Evolutionary conservation across 495 filamentous ascomycete species (phyloP).

Genomic region (Xylaria acuta): DNA sequence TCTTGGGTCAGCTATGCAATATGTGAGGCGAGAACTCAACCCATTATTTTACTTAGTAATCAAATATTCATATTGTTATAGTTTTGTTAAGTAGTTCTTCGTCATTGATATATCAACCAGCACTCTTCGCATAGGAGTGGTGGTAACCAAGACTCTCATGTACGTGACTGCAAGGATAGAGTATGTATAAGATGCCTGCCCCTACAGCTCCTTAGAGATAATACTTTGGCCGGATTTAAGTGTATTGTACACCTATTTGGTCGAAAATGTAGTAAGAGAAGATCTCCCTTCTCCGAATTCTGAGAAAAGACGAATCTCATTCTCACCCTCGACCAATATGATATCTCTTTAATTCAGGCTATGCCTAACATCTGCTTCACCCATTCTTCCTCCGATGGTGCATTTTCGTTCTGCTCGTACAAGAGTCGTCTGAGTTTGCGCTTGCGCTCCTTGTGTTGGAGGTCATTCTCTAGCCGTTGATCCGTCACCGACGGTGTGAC

Average conservation of each 20-base stretch:
- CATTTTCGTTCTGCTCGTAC: constrained; percentile 43
- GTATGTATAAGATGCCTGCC: not conserved
- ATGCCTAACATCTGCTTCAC: constrained; percentile 39
- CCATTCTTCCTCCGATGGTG: constrained; percentile 49
- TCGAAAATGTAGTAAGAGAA: not conserved
- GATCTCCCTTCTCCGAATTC: not conserved
- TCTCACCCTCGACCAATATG: not conserved
- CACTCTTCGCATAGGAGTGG: too few relatives aligned
- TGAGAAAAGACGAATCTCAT: not conserved
- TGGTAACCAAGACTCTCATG: not conserved
- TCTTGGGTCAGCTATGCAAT: not conserved
- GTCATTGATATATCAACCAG: not conserved
- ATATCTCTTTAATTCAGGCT: constrained; percentile 14
- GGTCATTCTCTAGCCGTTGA: constrained; percentile 47
- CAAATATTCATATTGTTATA: not conserved
- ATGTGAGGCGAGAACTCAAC: not conserved
- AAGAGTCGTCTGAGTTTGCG: constrained; percentile 41
- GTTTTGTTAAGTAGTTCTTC: not conserved
- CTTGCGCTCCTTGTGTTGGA: constrained; percentile 42
- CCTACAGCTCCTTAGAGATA: not conserved
- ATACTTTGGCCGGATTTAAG: not conserved
- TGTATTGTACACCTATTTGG: not conserved
- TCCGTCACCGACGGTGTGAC: constrained; percentile 50
- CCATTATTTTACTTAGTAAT: not conserved
- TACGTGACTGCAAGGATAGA: not conserved